A percentile compares a stretch with the other conserved stretches of the same genome.
These are phyloP conservation scores for Moesziomyces aphidis DNA, from an alignment of 1,284 basidiomycete species.

Conservation along the genomic window DNA sequence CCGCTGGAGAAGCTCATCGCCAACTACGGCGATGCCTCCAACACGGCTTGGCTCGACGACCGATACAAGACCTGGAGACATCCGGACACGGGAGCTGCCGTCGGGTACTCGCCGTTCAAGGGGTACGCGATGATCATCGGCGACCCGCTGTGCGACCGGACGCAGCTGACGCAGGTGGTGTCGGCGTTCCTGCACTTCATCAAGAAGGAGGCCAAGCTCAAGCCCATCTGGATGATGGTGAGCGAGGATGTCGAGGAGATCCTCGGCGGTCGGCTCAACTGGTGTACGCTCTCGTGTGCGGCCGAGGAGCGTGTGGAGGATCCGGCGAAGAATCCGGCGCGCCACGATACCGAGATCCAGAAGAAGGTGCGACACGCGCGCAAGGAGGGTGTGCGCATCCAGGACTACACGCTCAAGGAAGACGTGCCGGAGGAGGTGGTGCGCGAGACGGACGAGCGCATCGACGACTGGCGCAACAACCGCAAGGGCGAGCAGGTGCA, in stretches of 20 bases:
- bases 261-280: slow-evolving; percentile 71
- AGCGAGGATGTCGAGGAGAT: slow-evolving; percentile 71
- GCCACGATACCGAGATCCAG: slow-evolving; percentile 70
- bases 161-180: slow-evolving; percentile 70
- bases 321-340: slow-evolving; percentile 68
- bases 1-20: slow-evolving; percentile 71
- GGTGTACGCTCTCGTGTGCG: slow-evolving; percentile 72
- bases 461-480: slow-evolving; percentile 71
- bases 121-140: slow-evolving; percentile 72
- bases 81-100: slow-evolving; percentile 70
- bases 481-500: slow-evolving; percentile 74
- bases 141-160: slow-evolving; percentile 71
- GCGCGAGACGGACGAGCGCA: slow-evolving; percentile 69
- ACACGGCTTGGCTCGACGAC: slow-evolving; percentile 74
- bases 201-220: slow-evolving; percentile 69
- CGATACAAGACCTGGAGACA: slow-evolving; percentile 74
- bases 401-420: slow-evolving; percentile 63
- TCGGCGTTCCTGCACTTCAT: slow-evolving; percentile 70
- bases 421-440: slow-evolving; percentile 69
- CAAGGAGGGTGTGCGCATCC: slow-evolving; percentile 71
- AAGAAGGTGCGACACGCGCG: slow-evolving; percentile 72
- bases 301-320: slow-evolving; percentile 74
- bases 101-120: slow-evolving; percentile 70
- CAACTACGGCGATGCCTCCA: slow-evolving; percentile 73
- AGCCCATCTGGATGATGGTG: slow-evolving; percentile 73